phyloP scores from a whole-genome alignment of 805 yeast species.

The Soucietia sequanensis region DNA sequence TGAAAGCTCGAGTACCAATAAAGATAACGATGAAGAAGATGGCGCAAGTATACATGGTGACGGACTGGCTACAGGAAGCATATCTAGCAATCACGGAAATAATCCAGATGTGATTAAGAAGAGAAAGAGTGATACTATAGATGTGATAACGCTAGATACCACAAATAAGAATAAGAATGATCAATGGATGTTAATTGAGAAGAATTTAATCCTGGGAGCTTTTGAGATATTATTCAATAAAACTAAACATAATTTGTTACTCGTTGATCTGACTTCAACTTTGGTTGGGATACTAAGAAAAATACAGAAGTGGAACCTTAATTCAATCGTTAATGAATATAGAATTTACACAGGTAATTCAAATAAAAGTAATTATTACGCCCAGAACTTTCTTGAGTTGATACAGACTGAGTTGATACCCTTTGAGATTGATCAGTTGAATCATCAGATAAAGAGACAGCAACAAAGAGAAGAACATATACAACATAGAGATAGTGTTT shows the following conservation, averaged over 20 bases:
- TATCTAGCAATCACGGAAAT: background rate
- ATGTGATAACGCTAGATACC: slow-evolving; percentile 22
- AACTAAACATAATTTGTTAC: slow-evolving; percentile 61
- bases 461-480: slow-evolving; percentile 6
- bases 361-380: slow-evolving; percentile 69
- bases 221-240: slow-evolving; percentile 65
- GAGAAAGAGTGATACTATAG: slow-evolving; percentile 12
- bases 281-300: slow-evolving; percentile 79
- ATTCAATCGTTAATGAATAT: slow-evolving; percentile 82
- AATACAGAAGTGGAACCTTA: slow-evolving; percentile 85
- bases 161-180: slow-evolving; percentile 35
- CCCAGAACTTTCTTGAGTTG: slow-evolving; percentile 80
- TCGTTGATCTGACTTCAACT: slow-evolving; percentile 79
- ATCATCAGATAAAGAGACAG: slow-evolving; percentile 16
- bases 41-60: slow-evolving; percentile 6
- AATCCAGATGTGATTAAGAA: slow-evolving; percentile 1
- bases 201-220: slow-evolving; percentile 60
- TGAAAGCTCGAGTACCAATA: slow-evolving; percentile 10
- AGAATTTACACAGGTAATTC: slow-evolving; percentile 65
- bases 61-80: slow-evolving; percentile 8
- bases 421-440: slow-evolving; percentile 32
- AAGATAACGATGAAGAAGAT: slow-evolving; percentile 16
- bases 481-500: slow-evolving; percentile 7
- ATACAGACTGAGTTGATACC: slow-evolving; percentile 55
- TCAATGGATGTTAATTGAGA: slow-evolving; percentile 77